phyloP scores from a whole-genome alignment of 768 basidiomycete genomes.

The Pleurotus citrinopileatus region DNA sequence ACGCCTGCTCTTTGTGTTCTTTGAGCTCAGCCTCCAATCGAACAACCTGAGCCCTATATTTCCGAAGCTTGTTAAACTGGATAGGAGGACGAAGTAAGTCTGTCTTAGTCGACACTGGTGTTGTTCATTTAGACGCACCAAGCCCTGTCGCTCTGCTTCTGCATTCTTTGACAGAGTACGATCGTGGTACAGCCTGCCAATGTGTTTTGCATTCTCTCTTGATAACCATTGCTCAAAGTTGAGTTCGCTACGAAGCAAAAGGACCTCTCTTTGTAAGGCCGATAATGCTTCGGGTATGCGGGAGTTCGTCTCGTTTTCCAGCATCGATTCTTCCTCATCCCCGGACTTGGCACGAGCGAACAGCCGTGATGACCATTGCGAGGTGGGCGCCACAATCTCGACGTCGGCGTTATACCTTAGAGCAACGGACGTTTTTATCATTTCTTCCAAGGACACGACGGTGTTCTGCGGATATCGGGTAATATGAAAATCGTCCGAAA shows the following conservation, averaged over 20 bases:
- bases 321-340: neutral
- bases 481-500: neutral
- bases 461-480: constrained; percentile 22
- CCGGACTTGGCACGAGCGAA: constrained; percentile 31
- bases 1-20: constrained; percentile 71
- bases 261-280: constrained; percentile 69
- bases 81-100: neutral
- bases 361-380: constrained; percentile 50
- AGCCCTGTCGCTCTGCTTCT: constrained; percentile 77
- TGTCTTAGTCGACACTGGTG: neutral
- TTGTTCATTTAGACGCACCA: constrained; percentile 45
- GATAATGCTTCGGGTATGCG: constrained; percentile 67
- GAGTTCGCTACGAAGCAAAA: constrained; percentile 75
- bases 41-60: constrained; percentile 67
- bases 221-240: constrained; percentile 86
- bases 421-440: constrained; percentile 69
- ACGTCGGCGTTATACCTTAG: constrained; percentile 70
- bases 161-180: constrained; percentile 69
- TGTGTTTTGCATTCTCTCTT: constrained; percentile 77
- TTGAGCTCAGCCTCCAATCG: constrained; percentile 66
- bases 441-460: constrained; percentile 66
- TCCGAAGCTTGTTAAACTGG: constrained; percentile 81
- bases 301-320: constrained; percentile 10
- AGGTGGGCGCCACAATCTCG: constrained; percentile 50
- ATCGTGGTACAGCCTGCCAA: constrained; percentile 76